phyloP scores from a whole-genome alignment of 306 rosid genomes.

The Sesbania bispinosa region DNA sequence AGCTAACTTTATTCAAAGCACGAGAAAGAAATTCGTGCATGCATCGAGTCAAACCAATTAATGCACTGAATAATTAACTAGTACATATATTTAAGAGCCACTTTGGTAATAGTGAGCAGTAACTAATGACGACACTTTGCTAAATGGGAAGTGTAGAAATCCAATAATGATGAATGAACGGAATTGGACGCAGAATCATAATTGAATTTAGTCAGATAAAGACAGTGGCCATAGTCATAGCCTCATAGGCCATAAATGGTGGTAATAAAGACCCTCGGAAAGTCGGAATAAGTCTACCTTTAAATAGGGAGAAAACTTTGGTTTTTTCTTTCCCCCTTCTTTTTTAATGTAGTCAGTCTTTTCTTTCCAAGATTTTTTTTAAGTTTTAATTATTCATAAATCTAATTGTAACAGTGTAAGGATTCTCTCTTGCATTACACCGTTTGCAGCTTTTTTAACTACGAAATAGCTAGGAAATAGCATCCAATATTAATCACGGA shows the following conservation, averaged over 20 bases:
- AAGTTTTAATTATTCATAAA: too few species aligned
- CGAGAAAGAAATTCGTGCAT: background rate
- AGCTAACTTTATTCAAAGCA: background rate
- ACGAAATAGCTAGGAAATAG: too few species aligned
- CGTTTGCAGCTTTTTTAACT: too few species aligned
- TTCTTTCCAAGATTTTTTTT: too few species aligned
- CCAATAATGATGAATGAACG: background rate
- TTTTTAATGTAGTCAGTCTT: too few species aligned
- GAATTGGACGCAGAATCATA: background rate
- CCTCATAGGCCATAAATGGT: background rate
- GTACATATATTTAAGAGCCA: conserved; percentile 1
- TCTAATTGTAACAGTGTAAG: too few species aligned
- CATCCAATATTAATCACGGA: too few species aligned
- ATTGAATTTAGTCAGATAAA: background rate
- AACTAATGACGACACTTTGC: background rate
- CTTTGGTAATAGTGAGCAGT: background rate
- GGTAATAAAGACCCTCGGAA: background rate
- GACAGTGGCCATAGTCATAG: background rate
- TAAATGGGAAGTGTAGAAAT: background rate
- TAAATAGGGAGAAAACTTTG: background rate
- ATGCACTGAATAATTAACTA: background rate
- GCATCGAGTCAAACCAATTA: conserved; percentile 7
- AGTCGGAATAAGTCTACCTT: background rate
- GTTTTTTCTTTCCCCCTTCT: too few species aligned
- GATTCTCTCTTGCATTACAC: too few species aligned